phyloP scores from a whole-genome alignment of 1,284 basidiomycete species.

The Sanghuangporus baumii region DNA sequence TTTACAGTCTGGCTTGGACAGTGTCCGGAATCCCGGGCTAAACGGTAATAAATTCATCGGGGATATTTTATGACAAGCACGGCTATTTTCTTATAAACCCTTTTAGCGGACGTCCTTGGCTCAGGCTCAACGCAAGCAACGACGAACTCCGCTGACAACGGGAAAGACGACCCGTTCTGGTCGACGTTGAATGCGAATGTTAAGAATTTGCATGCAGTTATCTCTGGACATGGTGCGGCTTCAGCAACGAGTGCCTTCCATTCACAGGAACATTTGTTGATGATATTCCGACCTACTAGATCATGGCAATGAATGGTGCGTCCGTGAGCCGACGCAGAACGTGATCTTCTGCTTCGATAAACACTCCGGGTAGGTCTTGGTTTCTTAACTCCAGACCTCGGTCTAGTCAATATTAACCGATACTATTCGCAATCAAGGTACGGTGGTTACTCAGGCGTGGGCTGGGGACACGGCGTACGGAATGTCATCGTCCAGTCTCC shows the following conservation, averaged over 20 bases:
- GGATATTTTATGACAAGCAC: background rate
- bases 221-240: slow-evolving; percentile 58
- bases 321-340: slow-evolving; percentile 50
- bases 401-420: background rate
- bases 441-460: slow-evolving; percentile 48
- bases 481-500: slow-evolving; percentile 52
- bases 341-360: slow-evolving; percentile 70
- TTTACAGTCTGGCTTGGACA: slow-evolving; percentile 45
- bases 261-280: background rate
- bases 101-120: slow-evolving; percentile 47
- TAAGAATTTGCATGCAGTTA: slow-evolving; percentile 56
- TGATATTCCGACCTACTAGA: slow-evolving; percentile 31
- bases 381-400: background rate
- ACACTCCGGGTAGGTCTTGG: slow-evolving; percentile 52
- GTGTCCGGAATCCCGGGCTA: slow-evolving; percentile 49
- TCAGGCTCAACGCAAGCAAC: slow-evolving; percentile 56
- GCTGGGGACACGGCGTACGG: slow-evolving; percentile 63
- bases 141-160: slow-evolving; percentile 28
- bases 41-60: slow-evolving; percentile 39
- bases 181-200: slow-evolving; percentile 50
- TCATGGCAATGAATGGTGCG: slow-evolving; percentile 71
- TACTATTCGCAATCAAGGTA: slow-evolving; percentile 32
- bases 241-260: background rate
- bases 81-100: background rate
- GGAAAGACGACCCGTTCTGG: slow-evolving; percentile 57